Evolutionary conservation across 495 filamentous ascomycete genomes (phyloP).

Genomic region (Penicillium manginii): DNA sequence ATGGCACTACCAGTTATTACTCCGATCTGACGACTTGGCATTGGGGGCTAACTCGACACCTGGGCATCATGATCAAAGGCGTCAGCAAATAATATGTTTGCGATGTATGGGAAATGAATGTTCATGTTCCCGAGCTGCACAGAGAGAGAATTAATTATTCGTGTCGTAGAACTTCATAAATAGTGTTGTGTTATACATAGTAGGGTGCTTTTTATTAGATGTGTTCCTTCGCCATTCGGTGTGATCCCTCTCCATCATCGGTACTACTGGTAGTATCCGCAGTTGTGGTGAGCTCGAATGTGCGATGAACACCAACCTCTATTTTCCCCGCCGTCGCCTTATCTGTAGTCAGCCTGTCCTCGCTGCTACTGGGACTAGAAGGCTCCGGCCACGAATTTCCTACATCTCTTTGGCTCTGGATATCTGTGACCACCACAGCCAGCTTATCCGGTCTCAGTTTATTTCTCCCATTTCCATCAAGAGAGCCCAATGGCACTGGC

Average conservation of each 20-base stretch:
- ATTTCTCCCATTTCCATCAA: conserved; percentile 26
- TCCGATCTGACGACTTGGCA: background rate
- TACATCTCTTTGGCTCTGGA: conserved; percentile 35
- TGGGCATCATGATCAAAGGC: no score
- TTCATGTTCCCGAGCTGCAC: no score
- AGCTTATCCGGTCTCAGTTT: conserved; percentile 44
- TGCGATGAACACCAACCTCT: conserved; percentile 39
- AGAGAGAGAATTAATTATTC: background rate
- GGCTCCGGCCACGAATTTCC: conserved; percentile 25
- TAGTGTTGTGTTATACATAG: background rate
- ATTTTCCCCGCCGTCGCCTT: conserved; percentile 17
- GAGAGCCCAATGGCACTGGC: conserved; percentile 35
- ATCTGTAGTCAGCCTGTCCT: conserved; percentile 37
- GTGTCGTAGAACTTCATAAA: background rate
- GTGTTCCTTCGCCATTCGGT: conserved; percentile 27
- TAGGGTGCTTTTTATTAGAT: conserved; percentile 28
- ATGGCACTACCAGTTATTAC: background rate
- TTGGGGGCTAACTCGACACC: background rate
- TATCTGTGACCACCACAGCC: conserved; percentile 44
- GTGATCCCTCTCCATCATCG: conserved; percentile 12
- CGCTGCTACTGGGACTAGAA: conserved; percentile 35
- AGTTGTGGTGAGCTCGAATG: conserved; percentile 43
- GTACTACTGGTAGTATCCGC: conserved; percentile 18
- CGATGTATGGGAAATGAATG: background rate
- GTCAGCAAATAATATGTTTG: background rate